Percentiles rank a stretch among this genome's conserved stretches.
Conservation (phyloP, 1,284 basidiomycete genomes). For the Hemileia vastatrix region DNA sequence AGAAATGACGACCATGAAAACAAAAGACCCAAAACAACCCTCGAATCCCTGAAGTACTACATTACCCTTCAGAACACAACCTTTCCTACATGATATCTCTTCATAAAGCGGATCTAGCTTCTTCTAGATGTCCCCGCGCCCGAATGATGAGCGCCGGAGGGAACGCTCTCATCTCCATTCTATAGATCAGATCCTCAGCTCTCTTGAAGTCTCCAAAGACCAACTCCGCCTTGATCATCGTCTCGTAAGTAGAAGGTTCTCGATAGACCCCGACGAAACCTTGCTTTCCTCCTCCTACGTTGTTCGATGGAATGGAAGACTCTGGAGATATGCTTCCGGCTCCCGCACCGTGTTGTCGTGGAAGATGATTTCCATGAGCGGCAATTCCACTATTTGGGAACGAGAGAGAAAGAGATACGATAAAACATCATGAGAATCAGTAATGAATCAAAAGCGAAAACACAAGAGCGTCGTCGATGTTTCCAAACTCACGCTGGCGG, state of each 20-base stretch:
- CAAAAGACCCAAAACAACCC: too few relatives aligned
- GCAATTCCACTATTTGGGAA: constrained; percentile 29
- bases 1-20: too few relatives aligned
- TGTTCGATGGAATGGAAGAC: neutral
- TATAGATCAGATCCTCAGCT: constrained; percentile 60
- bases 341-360: constrained; percentile 33
- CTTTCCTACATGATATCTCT: too few relatives aligned
- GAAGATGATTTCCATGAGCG: constrained; percentile 37
- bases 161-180: constrained; percentile 59
- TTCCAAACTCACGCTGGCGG: constrained; percentile 44
- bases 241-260: constrained; percentile 58
- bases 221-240: constrained; percentile 85
- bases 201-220: constrained; percentile 62
- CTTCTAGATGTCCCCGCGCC: constrained; percentile 31
- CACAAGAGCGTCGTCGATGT: too few relatives aligned
- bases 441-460: too few relatives aligned
- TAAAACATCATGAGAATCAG: neutral
- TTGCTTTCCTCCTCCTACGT: neutral
- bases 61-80: too few relatives aligned
- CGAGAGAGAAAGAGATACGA: too few relatives aligned
- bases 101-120: neutral
- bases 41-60: too few relatives aligned
- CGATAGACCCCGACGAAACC: constrained; percentile 57
- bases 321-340: constrained; percentile 47
- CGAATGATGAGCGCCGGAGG: constrained; percentile 42